Conservation (phyloP, 192 early-diverging fungal species). For the Coemansia sp. region DNA sequence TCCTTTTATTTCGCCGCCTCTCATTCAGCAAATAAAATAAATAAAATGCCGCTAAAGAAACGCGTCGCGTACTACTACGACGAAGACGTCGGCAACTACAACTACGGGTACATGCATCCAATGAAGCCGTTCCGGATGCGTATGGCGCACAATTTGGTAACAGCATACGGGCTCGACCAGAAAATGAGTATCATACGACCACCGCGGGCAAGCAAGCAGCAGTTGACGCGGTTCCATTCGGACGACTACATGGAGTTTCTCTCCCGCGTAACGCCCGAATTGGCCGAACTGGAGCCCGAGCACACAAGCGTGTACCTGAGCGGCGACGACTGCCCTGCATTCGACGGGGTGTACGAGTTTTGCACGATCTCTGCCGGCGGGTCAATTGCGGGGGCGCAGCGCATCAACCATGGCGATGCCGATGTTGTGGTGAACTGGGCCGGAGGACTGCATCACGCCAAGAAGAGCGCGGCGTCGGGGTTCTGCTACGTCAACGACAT, state of each 20-base stretch:
- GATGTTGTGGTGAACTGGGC: constrained; percentile 98
- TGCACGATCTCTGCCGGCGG: constrained; percentile 89
- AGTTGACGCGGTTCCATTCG: constrained; percentile 94
- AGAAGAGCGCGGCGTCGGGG: constrained; percentile 91
- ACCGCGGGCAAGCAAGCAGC: constrained; percentile 75
- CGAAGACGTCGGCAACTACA: constrained; percentile 75
- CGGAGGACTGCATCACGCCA: constrained; percentile 96
- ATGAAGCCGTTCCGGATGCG: constrained; percentile 99
- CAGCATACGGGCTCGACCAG: constrained; percentile 92
- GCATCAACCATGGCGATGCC: constrained; percentile 78
- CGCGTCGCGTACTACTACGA: constrained; percentile 56
- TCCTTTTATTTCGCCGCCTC: not conserved
- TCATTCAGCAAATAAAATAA: not conserved
- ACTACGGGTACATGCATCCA: constrained; percentile 91
- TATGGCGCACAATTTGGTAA: constrained; percentile 92
- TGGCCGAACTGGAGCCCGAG: constrained; percentile 62
- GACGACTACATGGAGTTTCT: constrained; percentile 95
- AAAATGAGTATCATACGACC: constrained; percentile 85
- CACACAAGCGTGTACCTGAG: constrained; percentile 72
- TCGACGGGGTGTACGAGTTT: constrained; percentile 96
- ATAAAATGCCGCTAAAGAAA: constrained; percentile 35
- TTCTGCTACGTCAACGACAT: constrained; percentile 99
- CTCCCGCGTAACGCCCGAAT: constrained; percentile 72
- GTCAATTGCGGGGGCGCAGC: constrained; percentile 90
- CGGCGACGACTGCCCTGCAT: constrained; percentile 95